Evolutionary conservation across 73 alveolate genomes (phyloP), one percentile per base, ranked within the genome.

Genomic region (Stentor coeruleus): DNA sequence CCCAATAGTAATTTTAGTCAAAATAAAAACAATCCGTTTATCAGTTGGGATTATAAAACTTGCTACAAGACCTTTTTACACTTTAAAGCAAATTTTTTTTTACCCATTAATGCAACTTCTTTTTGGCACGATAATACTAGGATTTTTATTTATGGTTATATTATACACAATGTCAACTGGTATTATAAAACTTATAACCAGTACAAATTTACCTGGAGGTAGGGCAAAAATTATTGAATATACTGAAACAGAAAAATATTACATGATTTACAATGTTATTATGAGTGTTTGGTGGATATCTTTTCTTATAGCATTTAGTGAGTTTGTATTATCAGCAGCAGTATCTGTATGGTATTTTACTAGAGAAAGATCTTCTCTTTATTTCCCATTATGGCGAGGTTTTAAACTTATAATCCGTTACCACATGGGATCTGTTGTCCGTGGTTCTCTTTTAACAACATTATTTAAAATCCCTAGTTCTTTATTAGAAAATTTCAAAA

Each of bases 81-180:
- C 83, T 0, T n/a, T 37, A n/a, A 39, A 75, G 66, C 83, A 39
- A 35, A 20, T 75, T 75, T 75, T 37, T 66, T 40, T 75, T 6
- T 75, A 75, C 3, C 59, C 74, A 15, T 40, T 75, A 14, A 75
- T 75, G 79, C 79, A 20, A 6, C 6, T 75, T 20, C 66, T 75
- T n/a, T 40, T 35, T 37, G 83, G 83, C 28, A 37, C n/a, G 0
- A 38, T 15, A 37, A 39, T 75, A 15, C 14, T 75, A 15, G 72
- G 83, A 35, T 39, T 75, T 14, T 75, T 75, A 39, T 6, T 28
- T 75, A 15, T 39, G 1, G 1, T 75, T 15, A 35, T 75, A 1
- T 36, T 39, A 40, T 75, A 75, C 39, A 75, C 72, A 14, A 75
- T 75, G 83, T 26, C 77, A 20, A 75, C 83, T 37, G 83, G 83